Base-by-base conservation (phyloP, 2,329 filamentous ascomycete species). In the Colletotrichum cereale region DNA sequence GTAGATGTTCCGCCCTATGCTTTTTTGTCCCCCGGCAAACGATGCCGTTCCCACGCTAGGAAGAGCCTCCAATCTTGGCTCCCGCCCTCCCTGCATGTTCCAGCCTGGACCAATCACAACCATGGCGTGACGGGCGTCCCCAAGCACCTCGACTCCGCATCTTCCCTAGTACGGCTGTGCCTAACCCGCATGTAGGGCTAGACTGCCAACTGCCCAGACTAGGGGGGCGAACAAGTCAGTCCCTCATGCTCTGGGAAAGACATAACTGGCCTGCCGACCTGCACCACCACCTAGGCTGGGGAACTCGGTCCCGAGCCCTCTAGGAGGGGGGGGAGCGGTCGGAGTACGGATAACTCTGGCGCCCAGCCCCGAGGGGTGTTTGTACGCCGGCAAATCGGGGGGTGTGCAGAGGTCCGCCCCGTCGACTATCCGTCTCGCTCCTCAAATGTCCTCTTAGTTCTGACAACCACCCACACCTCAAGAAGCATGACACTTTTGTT, bases 31-130 rank as follows among this genome's bases (percentile, higher is more conserved):
- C 26, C 16, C 24, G 50, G 21, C 48, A 36, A 42, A 57, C 12
- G 29, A 16, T 16, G 18, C 29, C 42, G 2, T n/a, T 21, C 42
- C 26, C 24, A 16, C 16, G 8, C 47, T 21, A 47, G 57, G 42
- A 58, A 63, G 68, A 71, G 68, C 68, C 68, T 68, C 68, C 65
- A 68, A 71, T 63, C 68, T 71, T 71, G 65, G 68, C 68, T 68
- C 65, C 68, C 65, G 68, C 65, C 7, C 21, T 31, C 57, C 47
- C 31, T 56, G 65, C 55, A 62, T 24, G 24, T 26, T 40, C 64
- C 56, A 24, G 21, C 8, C 52, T 34, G 38, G 16, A n/a, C 38
- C 50, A 31, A 21, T 31, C 56, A 3, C 24, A n/a, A 34, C n/a
- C n/a, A 42, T 29, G 24, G 36, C 56, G 36, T 24, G 56, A 44